phyloP scores from a whole-genome alignment of 805 yeast species.

The Candida vaughaniae region DNA sequence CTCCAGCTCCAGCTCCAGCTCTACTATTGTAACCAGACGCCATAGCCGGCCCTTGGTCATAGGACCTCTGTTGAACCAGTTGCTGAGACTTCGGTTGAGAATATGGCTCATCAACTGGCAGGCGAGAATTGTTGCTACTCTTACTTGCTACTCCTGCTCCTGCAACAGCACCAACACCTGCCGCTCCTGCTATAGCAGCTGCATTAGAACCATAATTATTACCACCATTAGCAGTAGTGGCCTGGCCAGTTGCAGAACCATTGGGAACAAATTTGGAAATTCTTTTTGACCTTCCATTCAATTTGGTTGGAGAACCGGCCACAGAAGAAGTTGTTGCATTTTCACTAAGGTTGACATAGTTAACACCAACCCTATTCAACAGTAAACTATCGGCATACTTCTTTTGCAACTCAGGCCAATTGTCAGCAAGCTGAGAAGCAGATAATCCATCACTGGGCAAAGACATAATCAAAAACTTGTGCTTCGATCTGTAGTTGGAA shows the following conservation, averaged over 20 bases:
- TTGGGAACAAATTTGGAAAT: slow-evolving; percentile 17
- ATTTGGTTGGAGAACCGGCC: slow-evolving; percentile 8
- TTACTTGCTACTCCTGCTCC: slow-evolving; percentile 5
- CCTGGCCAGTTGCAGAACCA: slow-evolving; percentile 7
- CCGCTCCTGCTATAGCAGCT: slow-evolving; percentile 9
- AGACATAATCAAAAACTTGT: slow-evolving; percentile 87
- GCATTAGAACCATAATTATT: slow-evolving; percentile 1
- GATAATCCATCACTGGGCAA: slow-evolving; percentile 70
- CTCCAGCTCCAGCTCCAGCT: slow-evolving; percentile 9
- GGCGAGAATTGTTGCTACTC: background rate
- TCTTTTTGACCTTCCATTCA: slow-evolving; percentile 16
- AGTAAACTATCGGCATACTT: slow-evolving; percentile 52
- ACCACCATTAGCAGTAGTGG: background rate
- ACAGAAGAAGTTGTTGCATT: background rate
- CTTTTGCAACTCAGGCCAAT: slow-evolving; percentile 71
- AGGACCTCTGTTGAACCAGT: background rate
- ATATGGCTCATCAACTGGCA: background rate
- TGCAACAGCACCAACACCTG: slow-evolving; percentile 6
- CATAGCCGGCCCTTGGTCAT: too few relatives aligned
- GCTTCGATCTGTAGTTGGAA: slow-evolving; percentile 75
- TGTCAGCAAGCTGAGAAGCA: slow-evolving; percentile 55
- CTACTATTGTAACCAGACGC: too few relatives aligned
- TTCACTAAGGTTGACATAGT: slow-evolving; percentile 39
- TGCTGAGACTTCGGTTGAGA: too few relatives aligned
- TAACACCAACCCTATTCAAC: slow-evolving; percentile 66